Evolutionary conservation across 306 rosid genomes (phyloP).

Genomic region (Morella rubra): DNA sequence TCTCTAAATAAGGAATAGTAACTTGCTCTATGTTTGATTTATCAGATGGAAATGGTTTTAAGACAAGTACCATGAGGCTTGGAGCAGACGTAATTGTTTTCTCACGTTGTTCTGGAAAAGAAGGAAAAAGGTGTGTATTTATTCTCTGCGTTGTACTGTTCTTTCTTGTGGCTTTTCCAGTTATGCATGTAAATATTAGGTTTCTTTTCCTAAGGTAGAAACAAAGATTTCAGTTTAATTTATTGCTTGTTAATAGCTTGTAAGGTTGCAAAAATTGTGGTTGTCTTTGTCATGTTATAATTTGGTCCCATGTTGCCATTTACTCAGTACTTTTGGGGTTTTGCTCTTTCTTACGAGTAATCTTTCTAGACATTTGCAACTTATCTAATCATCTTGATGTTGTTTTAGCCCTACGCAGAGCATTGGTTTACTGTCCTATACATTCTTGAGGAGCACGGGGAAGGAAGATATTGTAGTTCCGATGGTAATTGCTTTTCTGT

Average conservation of each 20-base stretch:
- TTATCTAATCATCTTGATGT: slow-evolving; percentile 35
- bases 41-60: slow-evolving; percentile 98
- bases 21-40: slow-evolving; percentile 28
- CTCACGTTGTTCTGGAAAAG: slow-evolving; percentile 68
- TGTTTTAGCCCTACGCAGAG: slow-evolving; percentile 72
- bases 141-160: slow-evolving; percentile 21
- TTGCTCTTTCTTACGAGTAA: background rate
- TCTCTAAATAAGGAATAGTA: slow-evolving; percentile 25
- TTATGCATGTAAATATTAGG: slow-evolving; percentile 16
- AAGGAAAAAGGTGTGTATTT: slow-evolving; percentile 61
- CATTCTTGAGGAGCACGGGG: slow-evolving; percentile 90
- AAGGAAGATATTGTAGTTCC: slow-evolving; percentile 97
- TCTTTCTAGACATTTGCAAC: slow-evolving; percentile 30
- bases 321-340: slow-evolving; percentile 4
- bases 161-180: slow-evolving; percentile 13
- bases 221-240: slow-evolving; percentile 2
- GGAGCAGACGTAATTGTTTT: slow-evolving; percentile 98
- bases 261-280: background rate
- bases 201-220: slow-evolving; percentile 14
- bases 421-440: slow-evolving; percentile 90
- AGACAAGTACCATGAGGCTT: slow-evolving; percentile 97
- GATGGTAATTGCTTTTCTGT: slow-evolving; percentile 59
- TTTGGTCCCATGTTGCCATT: background rate
- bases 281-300: background rate
- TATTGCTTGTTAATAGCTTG: background rate